These are phyloP conservation scores for Lactarius pseudohatsudake DNA, from an alignment of 768 basidiomycete species.

Conservation along the genomic window DNA sequence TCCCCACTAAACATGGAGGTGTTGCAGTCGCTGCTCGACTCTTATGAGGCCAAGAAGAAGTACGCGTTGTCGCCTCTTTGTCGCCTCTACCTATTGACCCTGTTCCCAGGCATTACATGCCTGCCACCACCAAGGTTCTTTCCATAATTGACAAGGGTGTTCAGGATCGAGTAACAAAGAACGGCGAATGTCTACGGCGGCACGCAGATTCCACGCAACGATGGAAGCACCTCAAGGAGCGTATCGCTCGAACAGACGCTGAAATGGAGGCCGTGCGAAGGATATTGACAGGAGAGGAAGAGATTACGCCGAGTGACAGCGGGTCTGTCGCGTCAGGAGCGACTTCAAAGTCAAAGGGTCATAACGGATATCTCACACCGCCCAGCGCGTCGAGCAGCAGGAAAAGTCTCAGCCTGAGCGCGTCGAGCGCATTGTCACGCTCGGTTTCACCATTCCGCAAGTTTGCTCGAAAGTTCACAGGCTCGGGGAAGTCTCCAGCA, in stretches of 20 bases:
- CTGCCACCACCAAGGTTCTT: slow-evolving; percentile 88
- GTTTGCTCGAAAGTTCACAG: slow-evolving; percentile 69
- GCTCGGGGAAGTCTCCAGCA: slow-evolving; percentile 37
- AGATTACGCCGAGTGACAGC: slow-evolving; percentile 61
- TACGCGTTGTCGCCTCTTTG: slow-evolving; percentile 38
- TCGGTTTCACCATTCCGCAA: slow-evolving; percentile 82
- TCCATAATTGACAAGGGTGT: slow-evolving; percentile 94
- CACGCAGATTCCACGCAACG: slow-evolving; percentile 87
- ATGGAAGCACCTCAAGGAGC: slow-evolving; percentile 78
- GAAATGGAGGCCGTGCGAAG: slow-evolving; percentile 78
- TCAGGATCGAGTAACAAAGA: slow-evolving; percentile 90
- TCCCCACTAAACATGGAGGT: slow-evolving; percentile 56
- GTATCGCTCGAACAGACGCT: slow-evolving; percentile 74
- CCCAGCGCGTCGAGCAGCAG: slow-evolving; percentile 48
- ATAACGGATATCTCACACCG: slow-evolving; percentile 63
- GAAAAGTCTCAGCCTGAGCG: slow-evolving; percentile 38
- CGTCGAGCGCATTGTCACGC: slow-evolving; percentile 59
- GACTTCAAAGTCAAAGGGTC: slow-evolving; percentile 43
- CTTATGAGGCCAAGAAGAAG: slow-evolving; percentile 89
- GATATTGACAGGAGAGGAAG: slow-evolving; percentile 46
- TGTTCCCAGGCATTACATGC: slow-evolving; percentile 80
- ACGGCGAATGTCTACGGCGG: slow-evolving; percentile 89
- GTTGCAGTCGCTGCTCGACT: slow-evolving; percentile 65
- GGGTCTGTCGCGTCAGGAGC: slow-evolving; percentile 68
- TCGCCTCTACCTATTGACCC: slow-evolving; percentile 5